Evolutionary conservation across 2,329 filamentous ascomycete genomes (phyloP), one percentile per base, ranked within the genome.

Genomic region (Fusarium nodosum): DNA sequence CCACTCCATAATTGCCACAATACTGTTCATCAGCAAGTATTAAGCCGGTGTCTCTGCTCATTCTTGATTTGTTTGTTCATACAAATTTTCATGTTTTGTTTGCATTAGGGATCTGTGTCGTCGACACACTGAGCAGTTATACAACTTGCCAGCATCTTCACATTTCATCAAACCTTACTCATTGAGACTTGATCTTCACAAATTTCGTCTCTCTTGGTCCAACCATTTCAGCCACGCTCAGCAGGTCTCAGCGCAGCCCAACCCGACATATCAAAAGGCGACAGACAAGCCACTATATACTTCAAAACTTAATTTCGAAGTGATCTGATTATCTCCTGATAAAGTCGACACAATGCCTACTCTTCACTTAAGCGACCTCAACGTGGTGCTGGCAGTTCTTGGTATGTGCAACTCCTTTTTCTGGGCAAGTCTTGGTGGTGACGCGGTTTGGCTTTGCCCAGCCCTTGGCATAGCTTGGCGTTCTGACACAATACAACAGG

Each of bases 351-450:
- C 38, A 18, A 72, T 72, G 69, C 69, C 69, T 18, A 36, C 51
- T 7, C 79, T 86, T 50, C 82, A 84, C 46, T 71, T 85, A 15
- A 85, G 82, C 48, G 84, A 86, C 68, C 80, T 87, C 59, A 87
- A 87, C 69, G 79, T 86, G n/a, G 83, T 86, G 42, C 75, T 83
- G 34, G 76, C 79, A 11, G 75, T 85, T 6, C 71, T 85, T 51
- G 82, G 83, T 84, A 72, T 62, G 79, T 41, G 15, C 18, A 28
- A 1, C 33, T 44, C 31, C 4, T 31, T 22, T 22, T 26, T 31
- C 50, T 60, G n/a, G 41, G 44, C 62, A 62, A 39, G 34, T 31
- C 41, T 48, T 51, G 44, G 26, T 36, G 22, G 22, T 47, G 16
- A 44, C 41, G 41, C 24, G 15, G 41, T 26, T 44, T 18, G 30